phyloP scores from a whole-genome alignment of 306 rosid species.

The Prunus armeniaca region DNA sequence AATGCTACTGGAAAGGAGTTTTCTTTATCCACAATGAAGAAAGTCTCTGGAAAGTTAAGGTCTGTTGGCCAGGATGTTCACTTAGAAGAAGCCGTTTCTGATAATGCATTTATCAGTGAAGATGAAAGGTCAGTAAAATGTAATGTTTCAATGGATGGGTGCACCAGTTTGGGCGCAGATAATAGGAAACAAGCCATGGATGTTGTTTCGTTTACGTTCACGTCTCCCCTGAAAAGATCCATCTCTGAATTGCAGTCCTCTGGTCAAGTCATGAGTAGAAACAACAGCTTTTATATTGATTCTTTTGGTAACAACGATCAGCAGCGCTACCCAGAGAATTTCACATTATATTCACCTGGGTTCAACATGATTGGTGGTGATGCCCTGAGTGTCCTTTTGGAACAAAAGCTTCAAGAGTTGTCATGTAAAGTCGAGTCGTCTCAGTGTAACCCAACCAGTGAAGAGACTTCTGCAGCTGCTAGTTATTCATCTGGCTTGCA shows the following conservation, averaged over 20 bases:
- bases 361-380: slow-evolving; percentile 51
- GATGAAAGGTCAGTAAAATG: slow-evolving; percentile 55
- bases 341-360: slow-evolving; percentile 43
- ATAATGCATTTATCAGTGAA: slow-evolving; percentile 22
- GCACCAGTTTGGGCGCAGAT: slow-evolving; percentile 37
- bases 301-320: slow-evolving; percentile 36
- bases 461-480: slow-evolving; percentile 44
- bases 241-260: slow-evolving; percentile 36
- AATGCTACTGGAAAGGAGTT: slow-evolving; percentile 40
- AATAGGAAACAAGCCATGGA: slow-evolving; percentile 55
- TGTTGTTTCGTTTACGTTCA: slow-evolving; percentile 86
- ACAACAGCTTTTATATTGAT: slow-evolving; percentile 34
- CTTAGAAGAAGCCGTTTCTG: slow-evolving; percentile 33
- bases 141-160: slow-evolving; percentile 46
- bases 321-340: slow-evolving; percentile 28
- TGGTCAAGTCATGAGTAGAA: slow-evolving; percentile 31
- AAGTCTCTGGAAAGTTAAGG: slow-evolving; percentile 35
- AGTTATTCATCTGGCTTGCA: slow-evolving; percentile 40
- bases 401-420: slow-evolving; percentile 80
- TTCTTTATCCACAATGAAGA: slow-evolving; percentile 35
- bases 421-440: slow-evolving; percentile 54
- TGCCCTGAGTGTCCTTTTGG: slow-evolving; percentile 73
- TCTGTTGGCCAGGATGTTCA: slow-evolving; percentile 31
- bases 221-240: slow-evolving; percentile 67
- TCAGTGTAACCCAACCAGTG: slow-evolving; percentile 37